Evolutionary conservation across 176 grass and related monocot genomes (phyloP).

Genomic region (Oryza brachyantha): DNA sequence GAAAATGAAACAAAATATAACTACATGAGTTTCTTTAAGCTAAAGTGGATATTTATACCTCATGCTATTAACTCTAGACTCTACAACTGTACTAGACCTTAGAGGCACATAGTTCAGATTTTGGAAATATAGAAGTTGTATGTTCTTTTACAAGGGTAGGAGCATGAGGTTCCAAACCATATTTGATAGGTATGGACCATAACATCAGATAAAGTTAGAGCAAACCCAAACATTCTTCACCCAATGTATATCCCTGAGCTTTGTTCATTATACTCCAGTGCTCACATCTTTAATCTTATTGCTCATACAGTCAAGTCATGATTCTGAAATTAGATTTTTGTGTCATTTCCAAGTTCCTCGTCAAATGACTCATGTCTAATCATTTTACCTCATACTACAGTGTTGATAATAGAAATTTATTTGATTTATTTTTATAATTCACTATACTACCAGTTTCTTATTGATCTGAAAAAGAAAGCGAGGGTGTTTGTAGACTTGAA

Average conservation of each 20-base stretch:
- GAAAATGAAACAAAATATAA: not conserved
- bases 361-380: not conserved
- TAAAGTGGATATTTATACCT: not conserved
- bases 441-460: not conserved
- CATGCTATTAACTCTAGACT: not conserved
- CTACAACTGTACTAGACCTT: not conserved
- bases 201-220: not conserved
- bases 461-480: not conserved
- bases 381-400: not conserved
- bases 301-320: not conserved
- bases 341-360: not conserved
- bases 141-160: not conserved
- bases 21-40: not conserved
- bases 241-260: not conserved
- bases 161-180: not conserved
- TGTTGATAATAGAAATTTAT: not conserved
- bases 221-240: not conserved
- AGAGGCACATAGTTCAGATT: not conserved
- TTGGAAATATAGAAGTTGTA: not conserved
- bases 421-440: not conserved
- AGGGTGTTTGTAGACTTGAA: not conserved
- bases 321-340: not conserved
- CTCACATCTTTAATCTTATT: not conserved
- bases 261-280: not conserved
- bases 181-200: not conserved